Evolutionary conservation across 768 basidiomycete genomes (phyloP), one percentile per base, ranked within the genome.

Genomic region (Russula sp.): DNA sequence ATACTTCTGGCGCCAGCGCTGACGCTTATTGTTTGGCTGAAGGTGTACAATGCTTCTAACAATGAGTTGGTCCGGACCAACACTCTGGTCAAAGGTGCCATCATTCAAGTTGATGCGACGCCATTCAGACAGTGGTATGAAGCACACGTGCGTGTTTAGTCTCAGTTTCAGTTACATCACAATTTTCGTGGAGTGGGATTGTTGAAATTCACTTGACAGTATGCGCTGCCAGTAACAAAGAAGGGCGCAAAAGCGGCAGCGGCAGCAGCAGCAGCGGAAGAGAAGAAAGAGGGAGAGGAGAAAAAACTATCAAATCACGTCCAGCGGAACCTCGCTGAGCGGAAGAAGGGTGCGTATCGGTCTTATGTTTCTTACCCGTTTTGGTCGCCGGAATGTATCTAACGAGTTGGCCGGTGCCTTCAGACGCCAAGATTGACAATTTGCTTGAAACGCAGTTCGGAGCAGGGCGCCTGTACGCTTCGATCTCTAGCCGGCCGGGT

Each of bases 121-220:
- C 97, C 97, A 66, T 99, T 98, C 91, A 87, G 95, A 69, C 95
- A 98, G 80, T 98, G 95, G 95, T 99, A 98, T 75, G 97, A 99
- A 80, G 80, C 92, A 45, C 95, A 98, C 79, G 94, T 95, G 77
- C 70, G 94, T 86, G 9, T 34, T 18, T 55, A 31, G 14, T 34
- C 14, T 18, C 22, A 31, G 56, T 45, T 53, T 22, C 57, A 56
- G 47, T 45, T 52, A 13, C 57, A n/a, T 45, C 27, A 45, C 40
- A 32, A 57, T 66, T 5, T 64, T 61, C 4, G n/a, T 37, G 20
- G 32, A 20, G 42, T 44, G 35, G 51, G 34, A 48, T 48, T 35
- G 14, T 44, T 64, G 8, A 37, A n/a, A 47, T 45, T 65, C 22
- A 44, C 51, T 57, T 54, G 61, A 32, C 70, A 97, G 94, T 99